Conservation (phyloP, 1,284 basidiomycete species). For the Coniophora puteana region DNA sequence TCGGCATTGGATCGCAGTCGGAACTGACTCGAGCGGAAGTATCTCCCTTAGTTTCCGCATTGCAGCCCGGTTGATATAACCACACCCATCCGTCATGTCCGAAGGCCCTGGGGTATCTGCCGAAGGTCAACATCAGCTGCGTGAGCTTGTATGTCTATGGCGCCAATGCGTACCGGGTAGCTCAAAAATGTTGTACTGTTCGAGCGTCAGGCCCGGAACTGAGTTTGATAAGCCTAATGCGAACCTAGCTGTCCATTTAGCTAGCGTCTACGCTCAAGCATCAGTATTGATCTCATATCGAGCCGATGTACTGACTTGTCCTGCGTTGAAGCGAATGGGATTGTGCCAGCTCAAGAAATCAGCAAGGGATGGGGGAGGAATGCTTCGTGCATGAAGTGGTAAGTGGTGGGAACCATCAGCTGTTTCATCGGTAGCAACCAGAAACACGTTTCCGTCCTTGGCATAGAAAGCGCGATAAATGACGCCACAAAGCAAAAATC, state of each 20-base stretch:
- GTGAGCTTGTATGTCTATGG: too few relatives aligned
- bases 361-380: constrained; percentile 23
- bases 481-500: constrained; percentile 36
- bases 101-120: constrained; percentile 15
- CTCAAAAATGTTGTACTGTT: constrained; percentile 19
- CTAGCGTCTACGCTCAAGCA: constrained; percentile 37
- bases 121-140: neutral
- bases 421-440: constrained; percentile 36
- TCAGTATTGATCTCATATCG: neutral
- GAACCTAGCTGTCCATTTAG: constrained; percentile 49
- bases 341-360: constrained; percentile 23
- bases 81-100: constrained; percentile 55
- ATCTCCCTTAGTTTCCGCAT: constrained; percentile 29
- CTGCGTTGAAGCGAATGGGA: constrained; percentile 17
- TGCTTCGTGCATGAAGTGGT: constrained; percentile 26
- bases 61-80: constrained; percentile 39
- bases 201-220: constrained; percentile 26
- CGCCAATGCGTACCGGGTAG: constrained; percentile 39
- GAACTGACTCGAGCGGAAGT: constrained; percentile 34
- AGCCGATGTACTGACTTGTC: constrained; percentile 25
- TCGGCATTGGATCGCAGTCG: constrained; percentile 48
- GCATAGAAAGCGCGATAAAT: constrained; percentile 43
- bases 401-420: constrained; percentile 20
- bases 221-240: constrained; percentile 38
- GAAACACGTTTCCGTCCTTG: constrained; percentile 41